Percentiles rank a stretch among this genome's conserved stretches.
Evolutionary conservation across 208 protist species (phyloP).

Genomic region (Trypanosoma cruzi): DNA sequence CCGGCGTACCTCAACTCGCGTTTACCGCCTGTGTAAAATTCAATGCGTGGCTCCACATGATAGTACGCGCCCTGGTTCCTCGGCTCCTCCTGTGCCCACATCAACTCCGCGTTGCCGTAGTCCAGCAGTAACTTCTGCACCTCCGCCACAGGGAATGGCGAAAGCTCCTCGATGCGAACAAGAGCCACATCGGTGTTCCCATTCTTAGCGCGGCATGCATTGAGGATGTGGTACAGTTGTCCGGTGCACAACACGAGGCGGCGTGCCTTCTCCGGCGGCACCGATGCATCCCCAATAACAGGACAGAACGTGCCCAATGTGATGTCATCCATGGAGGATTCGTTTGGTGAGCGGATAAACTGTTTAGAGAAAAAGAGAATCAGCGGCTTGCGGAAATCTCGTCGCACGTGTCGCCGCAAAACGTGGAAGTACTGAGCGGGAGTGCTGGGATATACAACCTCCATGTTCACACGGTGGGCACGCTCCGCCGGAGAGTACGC

Average conservation of each 20-base stretch:
- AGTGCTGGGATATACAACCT: slow-evolving; percentile 94
- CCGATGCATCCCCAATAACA: slow-evolving; percentile 76
- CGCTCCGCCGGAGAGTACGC: slow-evolving; percentile 68
- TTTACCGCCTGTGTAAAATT: slow-evolving; percentile 67
- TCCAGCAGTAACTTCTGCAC: slow-evolving; percentile 77
- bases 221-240: slow-evolving; percentile 97
- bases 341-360: slow-evolving; percentile 88
- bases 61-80: slow-evolving; percentile 96
- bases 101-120: slow-evolving; percentile 91
- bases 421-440: slow-evolving; percentile 99
- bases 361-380: slow-evolving; percentile 95
- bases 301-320: slow-evolving; percentile 65
- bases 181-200: slow-evolving; percentile 87
- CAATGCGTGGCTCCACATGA: slow-evolving; percentile 84
- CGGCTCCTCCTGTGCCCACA: slow-evolving; percentile 98
- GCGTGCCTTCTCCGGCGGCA: slow-evolving; percentile 67
- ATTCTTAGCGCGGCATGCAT: slow-evolving; percentile 64
- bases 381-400: slow-evolving; percentile 99
- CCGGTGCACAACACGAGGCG: slow-evolving; percentile 96
- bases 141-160: slow-evolving; percentile 97
- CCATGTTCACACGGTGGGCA: slow-evolving; percentile 85
- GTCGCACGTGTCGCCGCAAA: slow-evolving; percentile 96
- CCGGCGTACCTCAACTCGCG: slow-evolving; percentile 67
- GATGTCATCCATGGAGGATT: slow-evolving; percentile 71
- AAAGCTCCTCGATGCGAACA: slow-evolving; percentile 96